Evolutionary conservation across 805 yeast species (phyloP).

Genomic region (Priceomyces fermenticarens): DNA sequence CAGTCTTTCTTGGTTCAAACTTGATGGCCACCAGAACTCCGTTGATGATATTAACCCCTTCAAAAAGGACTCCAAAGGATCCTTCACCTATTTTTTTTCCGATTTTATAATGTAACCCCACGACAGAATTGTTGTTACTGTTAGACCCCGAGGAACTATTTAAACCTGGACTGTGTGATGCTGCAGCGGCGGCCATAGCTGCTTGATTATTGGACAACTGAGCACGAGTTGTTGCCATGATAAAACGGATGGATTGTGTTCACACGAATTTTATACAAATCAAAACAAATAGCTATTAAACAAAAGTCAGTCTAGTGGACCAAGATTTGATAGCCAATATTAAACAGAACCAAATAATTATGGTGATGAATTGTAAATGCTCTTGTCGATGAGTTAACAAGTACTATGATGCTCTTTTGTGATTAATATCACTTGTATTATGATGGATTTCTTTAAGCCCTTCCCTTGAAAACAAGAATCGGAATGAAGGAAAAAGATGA

Average conservation of each 20-base stretch:
- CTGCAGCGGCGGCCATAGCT: slow-evolving; percentile 39
- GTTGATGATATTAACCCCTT: slow-evolving; percentile 71
- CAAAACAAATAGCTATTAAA: too few species aligned
- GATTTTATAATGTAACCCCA: slow-evolving; percentile 70
- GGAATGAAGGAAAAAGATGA: too few species aligned
- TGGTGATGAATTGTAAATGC: too few species aligned
- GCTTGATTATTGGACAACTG: slow-evolving; percentile 32
- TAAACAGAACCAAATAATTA: background rate
- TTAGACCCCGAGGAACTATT: slow-evolving; percentile 13
- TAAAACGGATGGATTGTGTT: too few species aligned
- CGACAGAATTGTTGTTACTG: slow-evolving; percentile 36
- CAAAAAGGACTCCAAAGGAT: slow-evolving; percentile 80
- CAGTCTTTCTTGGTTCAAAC: slow-evolving; percentile 76
- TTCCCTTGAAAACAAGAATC: too few species aligned
- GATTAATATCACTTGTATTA: too few species aligned
- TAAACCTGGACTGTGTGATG: slow-evolving; percentile 23
- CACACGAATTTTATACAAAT: too few species aligned
- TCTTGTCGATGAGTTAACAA: too few species aligned
- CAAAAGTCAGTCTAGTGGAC: too few species aligned
- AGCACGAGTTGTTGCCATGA: slow-evolving; percentile 23
- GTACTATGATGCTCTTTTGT: too few species aligned
- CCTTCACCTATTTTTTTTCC: slow-evolving; percentile 89
- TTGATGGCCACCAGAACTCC: slow-evolving; percentile 70
- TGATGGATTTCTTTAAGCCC: too few species aligned
- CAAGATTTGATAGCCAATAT: background rate